phyloP scores from a whole-genome alignment of 805 yeast species.

The Yamadazyma phyllophila region DNA sequence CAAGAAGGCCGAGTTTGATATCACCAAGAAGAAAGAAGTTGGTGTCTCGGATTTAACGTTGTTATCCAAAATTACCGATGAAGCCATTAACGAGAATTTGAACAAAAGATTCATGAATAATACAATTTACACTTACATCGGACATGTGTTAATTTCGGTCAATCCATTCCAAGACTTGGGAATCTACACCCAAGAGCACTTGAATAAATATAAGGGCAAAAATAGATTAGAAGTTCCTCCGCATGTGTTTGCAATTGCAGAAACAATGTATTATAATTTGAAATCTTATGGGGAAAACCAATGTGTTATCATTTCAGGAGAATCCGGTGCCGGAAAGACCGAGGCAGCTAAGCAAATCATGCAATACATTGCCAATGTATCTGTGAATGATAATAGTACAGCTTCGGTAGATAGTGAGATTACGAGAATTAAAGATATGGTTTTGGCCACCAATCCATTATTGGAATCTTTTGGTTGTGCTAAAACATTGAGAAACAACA shows the following conservation, averaged over 20 bases:
- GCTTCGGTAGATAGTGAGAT: slow-evolving; percentile 41
- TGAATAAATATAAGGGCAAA: slow-evolving; percentile 80
- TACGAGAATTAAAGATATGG: slow-evolving; percentile 92
- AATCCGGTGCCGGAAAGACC: slow-evolving; percentile 97
- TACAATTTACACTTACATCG: slow-evolving; percentile 88
- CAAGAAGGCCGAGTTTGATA: slow-evolving; percentile 88
- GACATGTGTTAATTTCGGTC: slow-evolving; percentile 91
- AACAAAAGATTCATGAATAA: slow-evolving; percentile 87
- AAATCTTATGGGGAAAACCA: slow-evolving; percentile 92
- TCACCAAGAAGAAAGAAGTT: slow-evolving; percentile 89
- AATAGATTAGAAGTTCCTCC: slow-evolving; percentile 97
- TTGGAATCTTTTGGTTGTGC: slow-evolving; percentile 94
- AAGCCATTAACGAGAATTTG: slow-evolving; percentile 86
- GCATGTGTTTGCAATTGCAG: slow-evolving; percentile 97
- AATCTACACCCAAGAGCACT: slow-evolving; percentile 78
- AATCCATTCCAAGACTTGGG: slow-evolving; percentile 97
- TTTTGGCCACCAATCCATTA: slow-evolving; percentile 91
- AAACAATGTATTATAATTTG: slow-evolving; percentile 92
- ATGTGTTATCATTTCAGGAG: slow-evolving; percentile 97
- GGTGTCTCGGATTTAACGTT: slow-evolving; percentile 95
- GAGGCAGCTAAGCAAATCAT: slow-evolving; percentile 97
- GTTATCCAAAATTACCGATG: slow-evolving; percentile 84
- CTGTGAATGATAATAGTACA: slow-evolving; percentile 53
- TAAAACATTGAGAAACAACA: slow-evolving; percentile 83
- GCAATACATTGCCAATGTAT: slow-evolving; percentile 93